phyloP scores from a whole-genome alignment of 2,329 filamentous ascomycete species.

The Hypoxylon sp. region DNA sequence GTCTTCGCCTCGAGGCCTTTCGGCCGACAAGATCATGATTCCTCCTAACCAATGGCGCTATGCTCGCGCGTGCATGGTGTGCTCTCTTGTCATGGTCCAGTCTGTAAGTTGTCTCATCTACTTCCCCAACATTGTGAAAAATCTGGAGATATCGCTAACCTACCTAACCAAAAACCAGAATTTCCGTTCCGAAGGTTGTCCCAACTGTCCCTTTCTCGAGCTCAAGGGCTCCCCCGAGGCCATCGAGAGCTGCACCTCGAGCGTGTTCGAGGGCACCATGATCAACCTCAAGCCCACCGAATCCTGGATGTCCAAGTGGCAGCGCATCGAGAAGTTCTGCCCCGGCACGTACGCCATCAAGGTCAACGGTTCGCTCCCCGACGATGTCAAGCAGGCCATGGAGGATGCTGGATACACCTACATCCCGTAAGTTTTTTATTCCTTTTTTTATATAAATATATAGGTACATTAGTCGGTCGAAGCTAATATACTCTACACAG shows the following conservation, averaged over 20 bases:
- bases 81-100: constrained; percentile 89
- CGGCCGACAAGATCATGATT: no score
- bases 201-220: constrained; percentile 94
- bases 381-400: constrained; percentile 68
- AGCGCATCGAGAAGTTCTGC: constrained; percentile 88
- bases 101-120: constrained; percentile 60
- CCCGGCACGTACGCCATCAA: constrained; percentile 93
- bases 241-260: constrained; percentile 92
- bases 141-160: no score
- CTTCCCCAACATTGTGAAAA: no score
- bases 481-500: constrained; percentile 22
- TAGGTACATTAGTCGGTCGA: no score
- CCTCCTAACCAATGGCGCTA: constrained; percentile 80
- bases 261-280: constrained; percentile 94
- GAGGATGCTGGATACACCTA: constrained; percentile 72
- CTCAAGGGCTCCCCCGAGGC: constrained; percentile 80
- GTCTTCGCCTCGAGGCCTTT: no score
- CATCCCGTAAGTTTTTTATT: constrained; percentile 65
- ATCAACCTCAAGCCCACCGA: constrained; percentile 80
- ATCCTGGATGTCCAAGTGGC: constrained; percentile 98
- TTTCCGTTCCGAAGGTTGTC: constrained; percentile 88
- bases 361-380: constrained; percentile 81
- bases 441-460: constrained; percentile 46
- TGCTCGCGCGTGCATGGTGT: constrained; percentile 98
- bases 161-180: constrained; percentile 69